Evolutionary conservation across 2,329 filamentous ascomycete genomes (phyloP), one percentile per base, ranked within the genome.

Genomic region (Xylaria digitata): DNA sequence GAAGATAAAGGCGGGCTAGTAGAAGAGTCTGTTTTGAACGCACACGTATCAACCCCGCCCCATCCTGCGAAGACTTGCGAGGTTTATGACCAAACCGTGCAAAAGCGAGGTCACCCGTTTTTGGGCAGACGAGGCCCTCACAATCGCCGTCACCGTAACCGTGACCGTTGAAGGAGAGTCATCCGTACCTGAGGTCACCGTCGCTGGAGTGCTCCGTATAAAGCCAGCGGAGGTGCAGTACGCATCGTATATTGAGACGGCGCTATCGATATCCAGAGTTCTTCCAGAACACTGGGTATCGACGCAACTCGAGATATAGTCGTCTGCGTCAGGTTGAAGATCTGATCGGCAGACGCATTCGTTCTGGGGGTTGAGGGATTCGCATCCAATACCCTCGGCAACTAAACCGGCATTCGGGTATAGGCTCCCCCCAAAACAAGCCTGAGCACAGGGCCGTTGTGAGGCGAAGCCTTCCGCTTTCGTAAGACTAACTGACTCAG

Each of bases 131-230:
- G 58, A 66, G 37, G 48, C 57, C 49, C 26, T 61, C 26, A 58
- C 63, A 21, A 58, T 66, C 53, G 34, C 63, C 53, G 63, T 66
- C n/a, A 62, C 63, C n/a, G 63, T 66, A 6, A 61, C 63, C 1
- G 62, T 64, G 17, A 64, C 53, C 23, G 63, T 43, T 11, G 58
- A 62, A 63, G 53, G 54, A 53, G 26, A 63, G 46, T 57, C 58
- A 37, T n/a, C 63, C 58, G 63, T 66, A 66, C 63, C 63, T 66
- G 58, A 48, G 34, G 58, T 62, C 53, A 43, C 13, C 26, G 30
- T 66, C 46, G 53, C 15, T 40, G 58, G 46, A n/a, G 53, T 40
- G 5, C 9, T 23, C 53, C 53, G 63, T 17, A 53, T 3, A 54
- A 21, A 66, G 37, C 63, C 63, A 9, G 63, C 63, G 46, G 26